Evolutionary conservation across 768 basidiomycete species (phyloP).

Genomic region (Amylocystis lapponica): DNA sequence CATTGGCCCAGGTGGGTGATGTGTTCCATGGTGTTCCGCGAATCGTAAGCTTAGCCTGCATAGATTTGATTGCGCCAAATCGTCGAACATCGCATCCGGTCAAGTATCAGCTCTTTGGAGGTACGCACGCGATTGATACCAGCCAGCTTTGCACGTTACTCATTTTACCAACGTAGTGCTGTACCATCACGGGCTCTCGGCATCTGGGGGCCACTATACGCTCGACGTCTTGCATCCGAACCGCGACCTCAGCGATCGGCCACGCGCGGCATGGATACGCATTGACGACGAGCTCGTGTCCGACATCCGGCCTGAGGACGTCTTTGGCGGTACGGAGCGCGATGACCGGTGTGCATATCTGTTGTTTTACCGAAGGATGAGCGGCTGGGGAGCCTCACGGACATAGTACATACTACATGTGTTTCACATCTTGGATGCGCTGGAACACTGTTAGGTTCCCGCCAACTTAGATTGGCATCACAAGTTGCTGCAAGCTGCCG

Average conservation of each 20-base stretch:
- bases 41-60: background rate
- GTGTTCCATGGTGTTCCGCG: background rate
- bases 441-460: background rate
- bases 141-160: background rate
- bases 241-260: slow-evolving; percentile 39
- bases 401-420: slow-evolving; percentile 5
- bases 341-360: slow-evolving; percentile 80
- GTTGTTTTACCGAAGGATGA: slow-evolving; percentile 73
- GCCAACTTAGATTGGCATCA: background rate
- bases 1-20: slow-evolving; percentile 52
- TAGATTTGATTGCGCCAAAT: slow-evolving; percentile 58
- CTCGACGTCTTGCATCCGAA: slow-evolving; percentile 80
- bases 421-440: background rate
- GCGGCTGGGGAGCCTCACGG: slow-evolving; percentile 20
- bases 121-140: slow-evolving; percentile 33
- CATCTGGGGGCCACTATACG: slow-evolving; percentile 94
- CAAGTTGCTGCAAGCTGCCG: background rate
- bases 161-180: slow-evolving; percentile 46
- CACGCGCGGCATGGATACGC: slow-evolving; percentile 78
- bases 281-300: slow-evolving; percentile 90
- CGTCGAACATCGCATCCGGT: slow-evolving; percentile 39
- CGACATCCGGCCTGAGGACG: slow-evolving; percentile 66
- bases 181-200: slow-evolving; percentile 90
- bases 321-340: slow-evolving; percentile 48
- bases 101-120: slow-evolving; percentile 80